Evolutionary conservation across 2,329 filamentous ascomycete species (phyloP).

Genomic region (Neopestalotiopsis sp.): DNA sequence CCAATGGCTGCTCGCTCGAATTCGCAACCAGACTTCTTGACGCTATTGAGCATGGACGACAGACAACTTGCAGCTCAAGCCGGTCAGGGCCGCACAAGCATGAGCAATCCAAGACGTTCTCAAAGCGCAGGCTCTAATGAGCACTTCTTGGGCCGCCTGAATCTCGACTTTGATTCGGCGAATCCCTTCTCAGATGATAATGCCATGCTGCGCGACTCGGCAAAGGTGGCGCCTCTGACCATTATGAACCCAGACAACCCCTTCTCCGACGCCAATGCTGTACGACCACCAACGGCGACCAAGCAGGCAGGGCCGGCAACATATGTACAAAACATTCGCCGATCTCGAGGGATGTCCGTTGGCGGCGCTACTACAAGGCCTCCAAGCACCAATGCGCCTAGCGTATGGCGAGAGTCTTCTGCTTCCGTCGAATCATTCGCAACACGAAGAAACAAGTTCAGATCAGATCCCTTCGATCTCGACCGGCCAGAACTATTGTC

Average conservation of each 20-base stretch:
- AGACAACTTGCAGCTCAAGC: constrained; percentile 37
- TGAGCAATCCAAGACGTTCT: constrained; percentile 32
- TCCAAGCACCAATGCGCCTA: constrained; percentile 35
- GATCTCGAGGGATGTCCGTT: constrained; percentile 54
- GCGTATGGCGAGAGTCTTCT: constrained; percentile 51
- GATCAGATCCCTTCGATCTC: constrained; percentile 70
- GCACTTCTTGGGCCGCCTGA: constrained; percentile 47
- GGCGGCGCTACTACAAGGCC: constrained; percentile 30
- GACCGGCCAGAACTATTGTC: constrained; percentile 56
- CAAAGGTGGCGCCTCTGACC: constrained; percentile 43
- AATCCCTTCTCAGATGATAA: constrained; percentile 58
- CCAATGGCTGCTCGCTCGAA: constrained; percentile 26
- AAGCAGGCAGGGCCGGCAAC: constrained; percentile 40
- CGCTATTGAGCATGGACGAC: constrained; percentile 49
- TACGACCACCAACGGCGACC: constrained; percentile 33
- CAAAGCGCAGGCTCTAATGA: constrained; percentile 41
- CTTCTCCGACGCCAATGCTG: constrained; percentile 56
- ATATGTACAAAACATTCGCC: constrained; percentile 54
- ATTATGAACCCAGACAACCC: constrained; percentile 44
- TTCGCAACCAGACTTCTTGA: constrained; percentile 50
- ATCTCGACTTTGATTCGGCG: constrained; percentile 41
- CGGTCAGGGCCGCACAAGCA: constrained; percentile 19
- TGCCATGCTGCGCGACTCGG: constrained; percentile 43
- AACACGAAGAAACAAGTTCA: constrained; percentile 59
- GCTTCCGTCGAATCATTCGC: constrained; percentile 48